Conservation (phyloP, 2,329 filamentous ascomycete genomes). For the Triangularia verruculosa region DNA sequence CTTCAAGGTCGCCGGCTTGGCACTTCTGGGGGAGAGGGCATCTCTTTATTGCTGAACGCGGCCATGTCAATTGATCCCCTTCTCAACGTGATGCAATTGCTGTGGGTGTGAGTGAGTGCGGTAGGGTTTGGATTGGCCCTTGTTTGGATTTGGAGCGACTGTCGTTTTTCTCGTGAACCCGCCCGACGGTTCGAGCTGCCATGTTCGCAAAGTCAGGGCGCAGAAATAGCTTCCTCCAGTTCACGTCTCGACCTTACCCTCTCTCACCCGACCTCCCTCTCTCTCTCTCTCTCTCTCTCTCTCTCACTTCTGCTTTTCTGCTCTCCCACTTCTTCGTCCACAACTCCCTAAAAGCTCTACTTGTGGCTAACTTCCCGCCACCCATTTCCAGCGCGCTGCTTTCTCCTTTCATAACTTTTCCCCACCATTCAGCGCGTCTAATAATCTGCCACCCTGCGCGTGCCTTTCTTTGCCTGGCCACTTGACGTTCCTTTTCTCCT, state of each 20-base stretch:
- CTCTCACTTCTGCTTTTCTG: neutral
- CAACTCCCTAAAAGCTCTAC: neutral
- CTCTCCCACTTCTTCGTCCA: neutral
- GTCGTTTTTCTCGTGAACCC: constrained; percentile 9
- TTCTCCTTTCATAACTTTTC: neutral
- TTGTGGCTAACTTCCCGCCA: neutral
- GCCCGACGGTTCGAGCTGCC: constrained; percentile 16
- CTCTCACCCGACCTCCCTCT: neutral
- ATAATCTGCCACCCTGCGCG: neutral
- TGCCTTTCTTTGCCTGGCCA: neutral
- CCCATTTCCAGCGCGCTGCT: neutral
- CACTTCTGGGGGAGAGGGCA: constrained; percentile 2
- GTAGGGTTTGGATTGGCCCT: constrained; percentile 5
- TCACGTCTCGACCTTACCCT: constrained; percentile 2
- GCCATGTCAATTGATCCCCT: constrained; percentile 5
- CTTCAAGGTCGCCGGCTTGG: neutral
- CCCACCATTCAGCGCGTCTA: neutral
- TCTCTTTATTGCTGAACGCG: constrained; percentile 6
- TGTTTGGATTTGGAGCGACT: neutral
- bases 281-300: neutral
- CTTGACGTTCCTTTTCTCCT: neutral
- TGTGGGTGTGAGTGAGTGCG: constrained; percentile 9
- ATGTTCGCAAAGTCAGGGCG: constrained; percentile 21
- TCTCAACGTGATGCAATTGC: constrained; percentile 4
- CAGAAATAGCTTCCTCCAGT: constrained; percentile 22